A percentile compares a stretch with the other conserved stretches of the same genome.
Conservation (phyloP, 805 yeast species). For the Saccharomycopsis selenospora region DNA sequence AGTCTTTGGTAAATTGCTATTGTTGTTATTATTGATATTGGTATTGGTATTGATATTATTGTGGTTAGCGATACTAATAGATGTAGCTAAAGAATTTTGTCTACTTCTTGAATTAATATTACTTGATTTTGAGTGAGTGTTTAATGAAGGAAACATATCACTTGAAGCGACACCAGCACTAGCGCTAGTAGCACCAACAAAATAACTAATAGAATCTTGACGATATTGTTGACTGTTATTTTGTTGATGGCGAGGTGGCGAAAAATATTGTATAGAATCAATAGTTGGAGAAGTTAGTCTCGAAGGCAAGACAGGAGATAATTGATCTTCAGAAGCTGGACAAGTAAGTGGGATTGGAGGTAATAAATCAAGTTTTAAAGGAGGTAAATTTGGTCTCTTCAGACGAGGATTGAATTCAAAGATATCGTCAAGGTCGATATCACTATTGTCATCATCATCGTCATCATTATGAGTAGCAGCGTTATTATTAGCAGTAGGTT, state of each 20-base stretch:
- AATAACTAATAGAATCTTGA: neutral
- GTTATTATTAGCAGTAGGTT: neutral
- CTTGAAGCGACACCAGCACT: neutral
- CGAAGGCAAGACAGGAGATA: conserved; percentile 17
- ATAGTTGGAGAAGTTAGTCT: conserved; percentile 18
- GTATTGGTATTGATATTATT: neutral
- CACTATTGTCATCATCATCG: neutral
- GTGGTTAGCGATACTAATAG: conserved; percentile 9
- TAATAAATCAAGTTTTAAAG: conserved; percentile 15
- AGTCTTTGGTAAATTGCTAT: conserved; percentile 1
- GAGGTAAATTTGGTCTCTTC: neutral
- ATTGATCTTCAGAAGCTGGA: conserved; percentile 18
- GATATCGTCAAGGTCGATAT: conserved; percentile 1
- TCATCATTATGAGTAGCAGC: neutral
- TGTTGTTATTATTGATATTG: neutral
- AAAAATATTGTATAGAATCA: conserved; percentile 12
- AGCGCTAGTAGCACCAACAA: neutral
- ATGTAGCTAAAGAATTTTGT: conserved; percentile 19
- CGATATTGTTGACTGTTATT: neutral
- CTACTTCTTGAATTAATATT: conserved; percentile 9
- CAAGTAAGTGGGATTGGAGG: conserved; percentile 19
- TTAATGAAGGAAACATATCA: neutral
- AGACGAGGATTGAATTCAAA: neutral
- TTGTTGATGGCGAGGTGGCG: neutral
- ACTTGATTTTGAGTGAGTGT: too few relatives aligned